Conservation (phyloP, 129 eudicot species). For the Logfia minima region DNA sequence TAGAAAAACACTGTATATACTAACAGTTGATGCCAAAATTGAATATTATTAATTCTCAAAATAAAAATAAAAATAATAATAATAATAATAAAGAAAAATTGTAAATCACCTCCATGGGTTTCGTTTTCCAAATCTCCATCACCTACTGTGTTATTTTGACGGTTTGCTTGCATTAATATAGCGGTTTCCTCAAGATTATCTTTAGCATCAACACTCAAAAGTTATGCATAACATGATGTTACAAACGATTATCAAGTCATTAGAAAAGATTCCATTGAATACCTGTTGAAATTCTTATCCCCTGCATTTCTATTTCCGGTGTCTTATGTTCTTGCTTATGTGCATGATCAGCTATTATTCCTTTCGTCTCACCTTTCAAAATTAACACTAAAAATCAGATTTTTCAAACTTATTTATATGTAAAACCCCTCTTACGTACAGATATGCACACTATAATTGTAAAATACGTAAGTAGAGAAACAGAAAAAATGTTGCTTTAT, state of each 20-base stretch:
- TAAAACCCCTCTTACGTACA: too few relatives aligned
- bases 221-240: background rate
- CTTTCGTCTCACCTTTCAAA: background rate
- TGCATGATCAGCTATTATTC: background rate
- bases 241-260: background rate
- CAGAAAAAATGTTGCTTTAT: too few relatives aligned
- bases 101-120: background rate
- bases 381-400: background rate
- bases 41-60: too few relatives aligned
- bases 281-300: background rate
- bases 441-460: too few relatives aligned
- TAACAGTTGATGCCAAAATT: too few relatives aligned
- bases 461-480: too few relatives aligned
- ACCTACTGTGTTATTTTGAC: background rate
- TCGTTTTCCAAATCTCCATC: background rate
- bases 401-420: background rate
- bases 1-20: too few relatives aligned
- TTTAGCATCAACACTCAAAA: background rate
- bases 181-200: background rate
- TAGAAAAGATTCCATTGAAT: background rate
- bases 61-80: too few relatives aligned
- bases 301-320: background rate
- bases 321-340: background rate
- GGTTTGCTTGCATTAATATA: conserved; percentile 10
- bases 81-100: too few relatives aligned